Conservation (phyloP, 2,329 filamentous ascomycete genomes). For the Aspergillus sp. region DNA sequence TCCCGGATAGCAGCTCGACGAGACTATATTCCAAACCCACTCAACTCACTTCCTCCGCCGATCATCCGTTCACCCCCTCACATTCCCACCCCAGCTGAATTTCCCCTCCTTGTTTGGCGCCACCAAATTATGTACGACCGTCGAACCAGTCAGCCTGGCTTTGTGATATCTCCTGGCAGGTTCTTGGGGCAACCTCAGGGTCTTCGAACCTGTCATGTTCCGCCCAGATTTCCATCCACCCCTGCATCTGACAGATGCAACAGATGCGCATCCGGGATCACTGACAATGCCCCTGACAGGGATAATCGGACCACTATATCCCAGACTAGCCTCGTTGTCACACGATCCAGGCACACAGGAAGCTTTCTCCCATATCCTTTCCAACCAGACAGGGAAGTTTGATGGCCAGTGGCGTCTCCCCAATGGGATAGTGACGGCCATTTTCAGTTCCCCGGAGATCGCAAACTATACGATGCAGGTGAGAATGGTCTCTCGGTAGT, state of each 20-base stretch:
- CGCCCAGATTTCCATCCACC: not conserved
- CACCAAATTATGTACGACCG: not conserved
- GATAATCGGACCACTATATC: not conserved
- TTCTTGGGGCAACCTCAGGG: not conserved
- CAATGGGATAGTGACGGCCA: not conserved
- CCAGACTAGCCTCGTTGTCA: not conserved
- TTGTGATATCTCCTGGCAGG: not conserved
- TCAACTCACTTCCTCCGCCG: too few species aligned
- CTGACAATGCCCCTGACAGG: not conserved
- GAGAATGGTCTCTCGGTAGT: not conserved
- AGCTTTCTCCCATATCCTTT: not conserved
- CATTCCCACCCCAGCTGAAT: too few species aligned
- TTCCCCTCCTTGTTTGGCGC: too few species aligned
- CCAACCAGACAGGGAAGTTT: not conserved
- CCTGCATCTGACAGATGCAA: not conserved
- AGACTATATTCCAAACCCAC: too few species aligned
- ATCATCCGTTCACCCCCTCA: too few species aligned
- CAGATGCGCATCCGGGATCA: not conserved
- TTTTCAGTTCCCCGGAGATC: not conserved
- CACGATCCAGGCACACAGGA: not conserved
- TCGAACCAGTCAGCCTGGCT: not conserved
- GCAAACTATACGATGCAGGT: conserved; percentile 1
- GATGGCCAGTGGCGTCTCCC: not conserved
- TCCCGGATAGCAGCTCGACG: too few species aligned
- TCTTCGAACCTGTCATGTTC: not conserved